Evolutionary conservation across 176 grass and related monocot genomes (phyloP).

Genomic region (Oryza meridionalis): DNA sequence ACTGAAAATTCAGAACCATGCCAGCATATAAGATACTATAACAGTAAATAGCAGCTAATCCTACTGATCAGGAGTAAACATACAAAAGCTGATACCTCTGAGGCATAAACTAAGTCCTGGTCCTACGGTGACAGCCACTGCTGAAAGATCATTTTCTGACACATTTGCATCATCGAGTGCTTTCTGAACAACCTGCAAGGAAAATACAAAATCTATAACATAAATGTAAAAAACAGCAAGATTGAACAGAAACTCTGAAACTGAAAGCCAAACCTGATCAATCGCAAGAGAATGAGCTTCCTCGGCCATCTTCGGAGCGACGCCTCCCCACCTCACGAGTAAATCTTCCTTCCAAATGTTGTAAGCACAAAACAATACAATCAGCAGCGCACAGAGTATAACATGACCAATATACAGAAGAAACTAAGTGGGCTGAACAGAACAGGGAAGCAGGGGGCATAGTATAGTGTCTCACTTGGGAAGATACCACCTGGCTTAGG

Average conservation of each 20-base stretch:
- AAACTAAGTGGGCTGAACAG: not conserved
- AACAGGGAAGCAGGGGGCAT: not conserved
- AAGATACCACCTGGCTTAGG: constrained; percentile 87
- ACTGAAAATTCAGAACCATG: not conserved
- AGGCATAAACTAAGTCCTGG: constrained; percentile 95
- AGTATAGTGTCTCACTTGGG: constrained; percentile 56
- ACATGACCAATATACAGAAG: not conserved
- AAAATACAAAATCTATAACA: not conserved
- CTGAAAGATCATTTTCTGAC: constrained; percentile 73
- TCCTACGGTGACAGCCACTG: constrained; percentile 88
- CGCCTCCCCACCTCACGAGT: constrained; percentile 80
- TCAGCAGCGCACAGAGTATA: not conserved
- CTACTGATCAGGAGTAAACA: not conserved
- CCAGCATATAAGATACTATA: constrained; percentile 1
- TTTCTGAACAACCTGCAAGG: constrained; percentile 79
- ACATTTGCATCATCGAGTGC: constrained; percentile 76
- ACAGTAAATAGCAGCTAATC: not conserved
- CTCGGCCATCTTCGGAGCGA: constrained; percentile 93
- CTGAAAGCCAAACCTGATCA: constrained; percentile 65
- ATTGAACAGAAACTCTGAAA: constrained; percentile 27
- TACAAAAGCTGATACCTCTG: constrained; percentile 56
- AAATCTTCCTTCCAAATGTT: constrained; percentile 76
- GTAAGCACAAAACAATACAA: not conserved
- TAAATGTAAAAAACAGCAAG: not conserved
- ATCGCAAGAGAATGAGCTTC: constrained; percentile 91